phyloP scores from a whole-genome alignment of 2,329 filamentous ascomycete genomes.

The Colletotrichum tofieldiae region DNA sequence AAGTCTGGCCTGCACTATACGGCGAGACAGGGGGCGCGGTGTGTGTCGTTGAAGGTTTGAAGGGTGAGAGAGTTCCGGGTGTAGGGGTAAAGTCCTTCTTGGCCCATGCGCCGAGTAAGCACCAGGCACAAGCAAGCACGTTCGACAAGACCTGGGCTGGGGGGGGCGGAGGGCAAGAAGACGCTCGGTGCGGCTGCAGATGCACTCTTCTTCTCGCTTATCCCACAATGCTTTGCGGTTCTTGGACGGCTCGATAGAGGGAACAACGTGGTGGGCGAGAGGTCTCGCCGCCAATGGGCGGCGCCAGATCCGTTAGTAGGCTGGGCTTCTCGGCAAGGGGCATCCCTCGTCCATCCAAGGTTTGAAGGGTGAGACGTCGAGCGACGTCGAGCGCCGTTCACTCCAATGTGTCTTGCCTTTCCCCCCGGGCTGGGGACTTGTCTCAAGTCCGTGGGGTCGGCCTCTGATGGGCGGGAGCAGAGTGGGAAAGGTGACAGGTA shows the following conservation, averaged over 20 bases:
- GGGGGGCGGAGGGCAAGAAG: too few species aligned
- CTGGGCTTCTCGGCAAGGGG: conserved; percentile 1
- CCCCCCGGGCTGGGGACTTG: conserved; percentile 21
- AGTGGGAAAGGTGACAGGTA: conserved; percentile 11
- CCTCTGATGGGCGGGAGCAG: conserved; percentile 7
- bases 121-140: neutral
- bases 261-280: conserved; percentile 12
- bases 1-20: neutral
- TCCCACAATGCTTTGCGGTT: conserved; percentile 1
- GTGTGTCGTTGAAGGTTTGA: neutral
- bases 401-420: neutral
- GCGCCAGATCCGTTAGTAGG: neutral
- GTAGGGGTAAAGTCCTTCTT: neutral
- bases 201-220: neutral
- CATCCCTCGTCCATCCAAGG: conserved; percentile 14
- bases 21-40: neutral
- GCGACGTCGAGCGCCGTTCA: conserved; percentile 16
- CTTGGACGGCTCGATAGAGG: conserved; percentile 12
- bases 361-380: conserved; percentile 23
- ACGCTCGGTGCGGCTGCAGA: too few species aligned
- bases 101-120: neutral
- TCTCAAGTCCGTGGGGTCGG: conserved; percentile 35
- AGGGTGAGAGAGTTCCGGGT: neutral
- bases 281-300: neutral
- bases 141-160: neutral